Percentiles rank a stretch among this genome's conserved stretches.
These are phyloP conservation scores for Neurospora pannonica DNA, from an alignment of 495 filamentous ascomycete genomes.

Conservation along the genomic window DNA sequence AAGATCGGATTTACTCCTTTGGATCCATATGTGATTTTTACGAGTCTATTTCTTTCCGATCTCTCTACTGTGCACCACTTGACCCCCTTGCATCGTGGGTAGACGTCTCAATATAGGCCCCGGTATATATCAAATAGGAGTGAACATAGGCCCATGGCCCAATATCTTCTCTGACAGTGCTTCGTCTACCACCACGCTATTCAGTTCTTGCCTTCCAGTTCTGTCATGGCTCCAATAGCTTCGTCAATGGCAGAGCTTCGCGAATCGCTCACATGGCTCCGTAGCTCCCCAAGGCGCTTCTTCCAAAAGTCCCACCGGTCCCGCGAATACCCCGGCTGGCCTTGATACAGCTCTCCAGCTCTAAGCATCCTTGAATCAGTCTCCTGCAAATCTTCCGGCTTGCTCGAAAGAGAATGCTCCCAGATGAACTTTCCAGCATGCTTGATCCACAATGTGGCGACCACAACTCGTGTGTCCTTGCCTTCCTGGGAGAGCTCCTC, in stretches of 20 bases:
- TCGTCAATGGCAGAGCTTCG: neutral
- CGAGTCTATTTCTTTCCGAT: neutral
- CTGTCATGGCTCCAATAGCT: neutral
- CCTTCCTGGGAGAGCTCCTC: neutral
- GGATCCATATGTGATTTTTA: neutral
- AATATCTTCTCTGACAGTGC: neutral
- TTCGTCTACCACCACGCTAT: neutral
- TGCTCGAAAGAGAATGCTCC: neutral
- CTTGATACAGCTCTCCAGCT: neutral
- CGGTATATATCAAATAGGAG: neutral
- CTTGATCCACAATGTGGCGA: neutral
- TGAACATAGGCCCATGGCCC: neutral
- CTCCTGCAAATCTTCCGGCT: neutral
- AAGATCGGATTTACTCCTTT: neutral
- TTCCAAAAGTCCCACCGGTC: neutral
- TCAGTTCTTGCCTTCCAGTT: neutral
- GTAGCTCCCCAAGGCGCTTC: neutral
- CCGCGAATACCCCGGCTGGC: neutral
- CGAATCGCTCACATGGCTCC: neutral
- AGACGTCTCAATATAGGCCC: neutral
- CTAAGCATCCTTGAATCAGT: neutral
- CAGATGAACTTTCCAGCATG: neutral
- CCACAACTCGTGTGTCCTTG: neutral
- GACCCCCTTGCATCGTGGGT: neutral
- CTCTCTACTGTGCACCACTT: neutral